Percentiles rank a stretch among this genome's conserved stretches.
These are phyloP conservation scores for Fraxinus angustifolia DNA, from an alignment of 305 asterid genomes.

Conservation along the genomic window DNA sequence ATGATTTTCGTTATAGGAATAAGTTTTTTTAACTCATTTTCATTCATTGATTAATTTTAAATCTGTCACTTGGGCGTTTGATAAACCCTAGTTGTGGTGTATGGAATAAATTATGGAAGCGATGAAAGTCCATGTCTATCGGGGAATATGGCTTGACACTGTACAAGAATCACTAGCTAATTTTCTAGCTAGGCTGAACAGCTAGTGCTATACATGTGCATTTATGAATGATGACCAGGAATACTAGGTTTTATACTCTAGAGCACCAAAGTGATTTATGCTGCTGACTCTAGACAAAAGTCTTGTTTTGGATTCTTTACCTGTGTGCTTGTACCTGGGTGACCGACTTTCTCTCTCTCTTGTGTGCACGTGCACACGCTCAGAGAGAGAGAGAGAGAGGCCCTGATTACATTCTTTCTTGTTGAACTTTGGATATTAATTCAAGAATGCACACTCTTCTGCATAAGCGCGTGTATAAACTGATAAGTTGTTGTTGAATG, in stretches of 20 bases:
- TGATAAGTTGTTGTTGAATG: neutral
- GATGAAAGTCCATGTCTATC: neutral
- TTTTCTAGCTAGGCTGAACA: neutral
- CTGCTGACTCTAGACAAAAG: neutral
- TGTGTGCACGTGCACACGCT: neutral
- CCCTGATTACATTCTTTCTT: neutral
- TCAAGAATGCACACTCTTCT: neutral
- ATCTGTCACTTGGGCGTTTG: neutral
- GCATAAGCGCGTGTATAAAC: neutral
- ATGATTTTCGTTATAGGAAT: neutral
- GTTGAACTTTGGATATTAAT: neutral
- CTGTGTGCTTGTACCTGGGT: neutral
- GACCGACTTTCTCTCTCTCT: neutral
- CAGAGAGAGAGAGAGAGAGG: neutral
- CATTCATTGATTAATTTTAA: neutral
- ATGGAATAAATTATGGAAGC: neutral
- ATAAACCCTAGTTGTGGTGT: neutral
- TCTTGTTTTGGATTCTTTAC: neutral
- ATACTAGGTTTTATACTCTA: neutral
- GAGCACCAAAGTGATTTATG: neutral
- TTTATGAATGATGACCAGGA: neutral
- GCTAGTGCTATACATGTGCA: neutral
- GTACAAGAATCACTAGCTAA: neutral
- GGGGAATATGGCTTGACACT: neutral
- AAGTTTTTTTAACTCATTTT: neutral